phyloP scores from a whole-genome alignment of 1,284 basidiomycete genomes.

The Dichomitus squalens region DNA sequence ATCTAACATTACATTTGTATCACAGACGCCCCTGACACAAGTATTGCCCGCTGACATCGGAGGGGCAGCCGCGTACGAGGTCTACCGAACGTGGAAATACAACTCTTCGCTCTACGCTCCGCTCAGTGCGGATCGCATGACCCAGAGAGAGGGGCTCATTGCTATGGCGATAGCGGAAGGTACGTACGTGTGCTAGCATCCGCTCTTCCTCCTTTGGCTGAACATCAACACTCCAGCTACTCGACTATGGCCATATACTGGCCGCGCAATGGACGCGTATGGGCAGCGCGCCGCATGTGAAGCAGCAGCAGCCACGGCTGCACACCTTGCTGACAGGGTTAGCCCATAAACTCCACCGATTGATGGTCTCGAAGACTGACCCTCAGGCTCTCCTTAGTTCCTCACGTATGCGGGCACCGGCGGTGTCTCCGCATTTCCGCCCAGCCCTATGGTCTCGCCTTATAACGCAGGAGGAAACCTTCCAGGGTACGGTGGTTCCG shows the following conservation, averaged over 20 bases:
- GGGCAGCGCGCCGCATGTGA: conserved; percentile 24
- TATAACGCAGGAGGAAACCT: background rate
- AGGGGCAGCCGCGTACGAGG: conserved; percentile 70
- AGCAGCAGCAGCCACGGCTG: conserved; percentile 18
- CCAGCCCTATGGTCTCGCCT: conserved; percentile 4
- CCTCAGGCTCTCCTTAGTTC: background rate
- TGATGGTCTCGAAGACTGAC: background rate
- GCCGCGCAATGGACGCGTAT: conserved; percentile 20
- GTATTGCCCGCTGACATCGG: conserved; percentile 58
- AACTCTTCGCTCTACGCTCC: conserved; percentile 57
- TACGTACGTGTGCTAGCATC: conserved; percentile 22
- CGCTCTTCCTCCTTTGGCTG: background rate
- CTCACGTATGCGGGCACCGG: background rate
- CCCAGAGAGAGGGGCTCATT: conserved; percentile 61
- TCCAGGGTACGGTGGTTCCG: background rate
- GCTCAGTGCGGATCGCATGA: conserved; percentile 50
- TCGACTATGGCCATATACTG: conserved; percentile 23
- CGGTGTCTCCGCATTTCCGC: background rate
- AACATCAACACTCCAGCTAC: conserved; percentile 1
- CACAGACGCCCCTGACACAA: conserved; percentile 39
- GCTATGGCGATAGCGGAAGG: conserved; percentile 68
- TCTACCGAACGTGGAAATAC: conserved; percentile 59
- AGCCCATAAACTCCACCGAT: background rate
- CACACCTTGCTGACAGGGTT: conserved; percentile 15
- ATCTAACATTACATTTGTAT: background rate